Evolutionary conservation across 805 yeast species (phyloP).

Genomic region (Hanseniaspora clermontiae): DNA sequence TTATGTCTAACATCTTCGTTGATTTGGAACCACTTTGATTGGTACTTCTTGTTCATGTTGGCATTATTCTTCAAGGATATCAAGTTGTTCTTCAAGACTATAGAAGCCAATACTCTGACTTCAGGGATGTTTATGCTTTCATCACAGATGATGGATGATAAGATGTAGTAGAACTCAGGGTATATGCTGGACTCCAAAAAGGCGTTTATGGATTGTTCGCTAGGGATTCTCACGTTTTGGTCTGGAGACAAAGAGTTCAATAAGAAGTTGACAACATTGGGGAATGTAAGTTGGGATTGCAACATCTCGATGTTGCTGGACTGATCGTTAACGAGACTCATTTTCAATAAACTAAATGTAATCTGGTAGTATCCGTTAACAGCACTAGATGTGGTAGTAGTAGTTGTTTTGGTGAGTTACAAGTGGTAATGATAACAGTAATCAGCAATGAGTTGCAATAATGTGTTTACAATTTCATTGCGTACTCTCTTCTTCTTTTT

Average conservation of each 20-base stretch:
- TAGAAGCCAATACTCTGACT: conserved; percentile 83
- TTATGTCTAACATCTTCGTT: neutral
- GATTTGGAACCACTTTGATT: conserved; percentile 10
- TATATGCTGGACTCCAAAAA: conserved; percentile 64
- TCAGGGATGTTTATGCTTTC: conserved; percentile 48
- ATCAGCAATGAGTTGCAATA: neutral
- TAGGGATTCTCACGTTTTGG: conserved; percentile 54
- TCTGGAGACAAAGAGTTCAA: conserved; percentile 30
- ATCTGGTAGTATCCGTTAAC: too few relatives aligned
- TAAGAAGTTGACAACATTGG: conserved; percentile 2
- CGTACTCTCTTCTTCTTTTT: neutral
- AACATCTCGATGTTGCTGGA: neutral
- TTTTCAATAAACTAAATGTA: neutral
- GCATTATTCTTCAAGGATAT: conserved; percentile 34
- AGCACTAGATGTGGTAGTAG: neutral
- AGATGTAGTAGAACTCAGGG: conserved; percentile 54
- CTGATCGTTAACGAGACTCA: neutral
- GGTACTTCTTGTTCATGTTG: conserved; percentile 9
- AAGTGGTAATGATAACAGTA: too few relatives aligned
- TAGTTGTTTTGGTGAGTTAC: neutral
- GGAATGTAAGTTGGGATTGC: conserved; percentile 6
- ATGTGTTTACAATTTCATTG: neutral
- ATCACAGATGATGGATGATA: conserved; percentile 60
- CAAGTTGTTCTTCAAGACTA: conserved; percentile 76
- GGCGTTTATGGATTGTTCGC: conserved; percentile 58